Evolutionary conservation across 805 yeast genomes (phyloP), one percentile per base, ranked within the genome.

Genomic region (Wickerhamomyces bisporus): DNA sequence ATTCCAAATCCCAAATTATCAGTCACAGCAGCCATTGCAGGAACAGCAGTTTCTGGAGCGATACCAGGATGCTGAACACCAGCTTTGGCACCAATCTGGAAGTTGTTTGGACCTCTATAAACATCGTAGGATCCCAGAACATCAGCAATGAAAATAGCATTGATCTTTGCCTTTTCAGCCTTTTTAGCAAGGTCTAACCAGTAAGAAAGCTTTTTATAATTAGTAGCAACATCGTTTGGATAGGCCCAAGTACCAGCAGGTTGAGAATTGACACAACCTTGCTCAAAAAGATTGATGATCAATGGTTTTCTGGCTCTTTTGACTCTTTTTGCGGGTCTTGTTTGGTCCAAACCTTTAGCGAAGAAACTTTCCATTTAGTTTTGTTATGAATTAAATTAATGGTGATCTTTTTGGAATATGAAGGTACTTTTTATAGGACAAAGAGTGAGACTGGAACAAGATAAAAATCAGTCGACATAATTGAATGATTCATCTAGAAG

Each of bases 21-120:
- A 4, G 72, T 68, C 4, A 59, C 69, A 2, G 64, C 58, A 14
- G 71, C 69, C 64, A 67, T 59, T 2, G 68, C 70, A 6, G 65
- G 44, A 4, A 66, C 60, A 6, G 59, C 55, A 12, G 62, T 59
- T 31, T 61, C 52, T 5, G 72, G 72, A 32, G 65, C 72, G 30
- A 49, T 58, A 5, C 61, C 61, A 7, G 72, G 72, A 46, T 52
- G 52, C 36, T 61, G 63, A 11, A 60, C 45, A 8, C 59, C 65
- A 0, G 53, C 43, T 24, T 41, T 44, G 3, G 44, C 39, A 20
- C 42, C 46, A n/a, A 34, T 31, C 9, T 24, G 16, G 15, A 28
- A 44, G 38, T 49, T 51, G 7, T 24, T 35, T 2, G 55, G 54
- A 3, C 53, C 56, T 13, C 64, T 59, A 42, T 62, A 66, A n/a